These are phyloP conservation scores for Scutellaria minor DNA, from an alignment of 257 asterid species.

Conservation along the genomic window DNA sequence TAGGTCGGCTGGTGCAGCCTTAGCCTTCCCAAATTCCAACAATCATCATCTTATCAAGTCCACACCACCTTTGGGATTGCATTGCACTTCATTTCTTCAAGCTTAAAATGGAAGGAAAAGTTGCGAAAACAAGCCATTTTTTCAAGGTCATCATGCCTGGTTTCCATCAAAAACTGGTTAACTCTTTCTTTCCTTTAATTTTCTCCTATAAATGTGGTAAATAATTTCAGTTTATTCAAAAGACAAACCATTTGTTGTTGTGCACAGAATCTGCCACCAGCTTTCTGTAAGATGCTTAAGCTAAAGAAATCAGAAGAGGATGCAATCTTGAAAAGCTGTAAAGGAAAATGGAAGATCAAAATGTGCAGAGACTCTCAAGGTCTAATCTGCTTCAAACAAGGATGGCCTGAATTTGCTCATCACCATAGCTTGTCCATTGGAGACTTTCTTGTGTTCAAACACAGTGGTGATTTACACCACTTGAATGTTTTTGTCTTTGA, in stretches of 20 bases:
- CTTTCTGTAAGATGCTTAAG: constrained; percentile 3
- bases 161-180: constrained; percentile 23
- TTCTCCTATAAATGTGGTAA: not conserved
- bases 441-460: constrained; percentile 32
- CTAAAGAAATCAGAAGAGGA: not conserved
- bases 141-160: constrained; percentile 35
- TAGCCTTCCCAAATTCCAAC: too few species aligned
- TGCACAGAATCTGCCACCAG: constrained; percentile 36
- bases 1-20: too few species aligned
- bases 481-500: constrained; percentile 32
- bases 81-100: too few species aligned
- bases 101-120: constrained; percentile 9
- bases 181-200: not conserved
- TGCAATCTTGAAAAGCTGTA: constrained; percentile 7
- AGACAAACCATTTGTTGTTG: not conserved
- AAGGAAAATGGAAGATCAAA: constrained; percentile 23
- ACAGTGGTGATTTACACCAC: not conserved
- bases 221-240: not conserved
- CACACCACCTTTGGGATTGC: too few species aligned
- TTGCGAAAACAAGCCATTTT: not conserved
- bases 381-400: not conserved
- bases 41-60: too few species aligned
- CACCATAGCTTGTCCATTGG: constrained; percentile 25
- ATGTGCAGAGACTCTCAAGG: not conserved
- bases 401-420: constrained; percentile 34